Conservation (phyloP, 2,329 filamentous ascomycete species). For the Arachnopeziza araneosa region DNA sequence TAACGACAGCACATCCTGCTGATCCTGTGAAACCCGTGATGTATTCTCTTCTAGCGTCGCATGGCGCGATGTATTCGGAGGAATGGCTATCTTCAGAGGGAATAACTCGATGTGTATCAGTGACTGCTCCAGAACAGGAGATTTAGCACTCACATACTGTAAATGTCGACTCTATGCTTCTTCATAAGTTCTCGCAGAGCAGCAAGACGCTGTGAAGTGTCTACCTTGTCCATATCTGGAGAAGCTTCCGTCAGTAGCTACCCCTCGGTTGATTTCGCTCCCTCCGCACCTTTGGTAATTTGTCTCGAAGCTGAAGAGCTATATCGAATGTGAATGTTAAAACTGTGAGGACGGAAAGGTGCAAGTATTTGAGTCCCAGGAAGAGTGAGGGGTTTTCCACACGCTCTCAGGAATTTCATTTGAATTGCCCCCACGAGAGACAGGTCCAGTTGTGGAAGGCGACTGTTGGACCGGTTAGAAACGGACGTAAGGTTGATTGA, state of each 20-base stretch:
- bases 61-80: conserved; percentile 97
- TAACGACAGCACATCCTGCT: conserved; percentile 86
- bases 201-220: conserved; percentile 71
- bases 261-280: conserved; percentile 3
- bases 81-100: conserved; percentile 97
- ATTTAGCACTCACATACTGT: conserved; percentile 57
- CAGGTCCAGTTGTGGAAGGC: neutral
- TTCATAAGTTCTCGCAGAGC: conserved; percentile 82
- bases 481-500: neutral
- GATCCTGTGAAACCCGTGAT: conserved; percentile 95
- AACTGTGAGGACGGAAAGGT: conserved; percentile 11
- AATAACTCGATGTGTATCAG: conserved; percentile 58
- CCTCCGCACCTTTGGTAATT: conserved; percentile 3
- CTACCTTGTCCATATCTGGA: conserved; percentile 64
- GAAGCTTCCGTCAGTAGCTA: conserved; percentile 6
- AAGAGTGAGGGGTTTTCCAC: conserved; percentile 17
- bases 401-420: conserved; percentile 24
- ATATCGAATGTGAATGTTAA: conserved; percentile 22
- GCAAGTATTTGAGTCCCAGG: conserved; percentile 3
- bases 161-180: conserved; percentile 80
- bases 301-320: conserved; percentile 13
- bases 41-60: conserved; percentile 83
- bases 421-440: conserved; percentile 2
- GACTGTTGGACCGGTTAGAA: neutral
- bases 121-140: conserved; percentile 15